Conservation (phyloP, 345 rosid genomes). For the Zanthoxylum bungeanum region DNA sequence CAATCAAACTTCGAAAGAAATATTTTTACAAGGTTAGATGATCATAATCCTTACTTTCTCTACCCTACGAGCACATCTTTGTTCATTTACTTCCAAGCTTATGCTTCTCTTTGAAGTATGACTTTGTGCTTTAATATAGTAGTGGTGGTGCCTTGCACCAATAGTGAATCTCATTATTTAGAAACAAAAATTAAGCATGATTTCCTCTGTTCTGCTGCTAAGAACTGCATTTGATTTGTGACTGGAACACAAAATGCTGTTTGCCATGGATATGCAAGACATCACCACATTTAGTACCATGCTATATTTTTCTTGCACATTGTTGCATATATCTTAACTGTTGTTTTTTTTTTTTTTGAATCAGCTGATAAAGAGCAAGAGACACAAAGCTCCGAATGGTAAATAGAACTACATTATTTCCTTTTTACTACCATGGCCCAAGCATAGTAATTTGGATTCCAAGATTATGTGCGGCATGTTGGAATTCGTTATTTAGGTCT, state of each 20-base stretch:
- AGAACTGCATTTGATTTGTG: neutral
- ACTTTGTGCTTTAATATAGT: neutral
- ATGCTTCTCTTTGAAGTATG: neutral
- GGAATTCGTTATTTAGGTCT: constrained; percentile 18
- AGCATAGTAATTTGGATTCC: constrained; percentile 8
- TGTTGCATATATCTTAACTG: constrained; percentile 20
- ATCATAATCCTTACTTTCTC: neutral
- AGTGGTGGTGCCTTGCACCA: constrained; percentile 1
- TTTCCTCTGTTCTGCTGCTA: neutral
- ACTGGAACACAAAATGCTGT: neutral
- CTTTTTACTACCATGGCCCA: constrained; percentile 3
- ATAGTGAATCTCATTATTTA: neutral
- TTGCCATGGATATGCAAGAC: neutral
- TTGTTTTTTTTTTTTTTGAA: constrained; percentile 33
- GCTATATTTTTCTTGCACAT: constrained; percentile 10
- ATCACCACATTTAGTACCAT: neutral
- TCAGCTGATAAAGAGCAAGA: constrained; percentile 52
- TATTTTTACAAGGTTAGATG: constrained; percentile 70
- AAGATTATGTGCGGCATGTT: constrained; percentile 14
- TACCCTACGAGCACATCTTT: neutral
- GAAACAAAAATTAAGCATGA: neutral
- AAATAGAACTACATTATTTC: constrained; percentile 31
- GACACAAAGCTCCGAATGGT: constrained; percentile 27
- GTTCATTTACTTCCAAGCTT: neutral
- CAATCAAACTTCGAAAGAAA: constrained; percentile 83